Percentiles rank a stretch among this genome's conserved stretches.
Conservation (phyloP, 495 filamentous ascomycete species). For the Stereocaulon alpinum region DNA sequence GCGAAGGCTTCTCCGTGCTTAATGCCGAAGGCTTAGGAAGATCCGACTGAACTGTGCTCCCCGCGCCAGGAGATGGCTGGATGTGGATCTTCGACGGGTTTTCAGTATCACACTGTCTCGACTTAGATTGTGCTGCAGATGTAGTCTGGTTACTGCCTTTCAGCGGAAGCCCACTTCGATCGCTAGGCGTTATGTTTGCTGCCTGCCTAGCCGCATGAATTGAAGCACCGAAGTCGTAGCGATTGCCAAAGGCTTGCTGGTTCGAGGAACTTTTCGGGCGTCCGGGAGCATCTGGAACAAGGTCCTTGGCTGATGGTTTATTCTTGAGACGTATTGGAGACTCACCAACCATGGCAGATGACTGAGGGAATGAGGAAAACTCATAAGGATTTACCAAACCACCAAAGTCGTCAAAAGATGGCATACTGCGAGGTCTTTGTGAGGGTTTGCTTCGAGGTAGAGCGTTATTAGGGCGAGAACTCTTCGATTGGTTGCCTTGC, state of each 20-base stretch:
- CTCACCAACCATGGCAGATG: slow-evolving; percentile 30
- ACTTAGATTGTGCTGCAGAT: slow-evolving; percentile 27
- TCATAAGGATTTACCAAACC: slow-evolving; percentile 41
- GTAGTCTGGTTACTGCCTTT: slow-evolving; percentile 30
- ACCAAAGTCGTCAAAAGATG: slow-evolving; percentile 59
- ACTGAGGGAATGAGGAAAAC: slow-evolving; percentile 45
- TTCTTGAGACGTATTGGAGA: slow-evolving; percentile 40
- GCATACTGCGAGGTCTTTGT: slow-evolving; percentile 51
- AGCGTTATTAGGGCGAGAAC: slow-evolving; percentile 44
- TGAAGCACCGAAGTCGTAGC: slow-evolving; percentile 90
- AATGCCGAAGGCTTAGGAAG: slow-evolving; percentile 39
- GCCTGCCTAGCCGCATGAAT: slow-evolving; percentile 67
- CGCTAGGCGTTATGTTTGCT: slow-evolving; percentile 10
- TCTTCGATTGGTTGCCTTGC: slow-evolving; percentile 37
- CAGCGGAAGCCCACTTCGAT: slow-evolving; percentile 15
- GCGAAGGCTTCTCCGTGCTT: slow-evolving; percentile 50
- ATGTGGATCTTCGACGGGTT: not conserved
- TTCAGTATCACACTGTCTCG: slow-evolving; percentile 9
- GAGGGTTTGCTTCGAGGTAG: slow-evolving; percentile 68
- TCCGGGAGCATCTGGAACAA: slow-evolving; percentile 36
- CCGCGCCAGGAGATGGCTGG: slow-evolving; percentile 1
- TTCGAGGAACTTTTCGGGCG: slow-evolving; percentile 50
- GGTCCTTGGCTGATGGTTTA: slow-evolving; percentile 18
- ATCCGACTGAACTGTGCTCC: slow-evolving; percentile 1
- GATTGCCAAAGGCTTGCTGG: slow-evolving; percentile 74